Conservation (phyloP, 176 grass and related monocot species). For the Poa annua region DNA sequence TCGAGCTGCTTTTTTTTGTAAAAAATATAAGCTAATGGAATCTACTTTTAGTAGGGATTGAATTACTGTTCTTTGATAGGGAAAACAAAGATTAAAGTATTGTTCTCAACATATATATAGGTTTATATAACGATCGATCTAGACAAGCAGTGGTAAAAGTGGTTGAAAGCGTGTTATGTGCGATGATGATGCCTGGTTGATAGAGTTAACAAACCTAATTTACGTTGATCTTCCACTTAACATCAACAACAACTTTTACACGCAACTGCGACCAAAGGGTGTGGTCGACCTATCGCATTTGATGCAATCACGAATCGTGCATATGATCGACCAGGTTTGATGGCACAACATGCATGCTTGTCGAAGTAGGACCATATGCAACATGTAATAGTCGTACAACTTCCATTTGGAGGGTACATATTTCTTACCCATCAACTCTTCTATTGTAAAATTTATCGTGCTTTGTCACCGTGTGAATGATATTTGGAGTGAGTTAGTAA, state of each 20-base stretch:
- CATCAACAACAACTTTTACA: not conserved
- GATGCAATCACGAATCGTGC: too few relatives aligned
- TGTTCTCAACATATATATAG: not conserved
- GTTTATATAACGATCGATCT: not conserved
- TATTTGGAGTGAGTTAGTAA: too few relatives aligned
- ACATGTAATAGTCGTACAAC: too few relatives aligned
- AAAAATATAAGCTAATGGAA: not conserved
- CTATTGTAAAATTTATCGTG: too few relatives aligned
- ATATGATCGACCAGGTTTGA: too few relatives aligned
- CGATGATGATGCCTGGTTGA: conserved; percentile 8
- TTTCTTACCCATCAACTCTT: too few relatives aligned
- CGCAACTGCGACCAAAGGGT: too few relatives aligned
- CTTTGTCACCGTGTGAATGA: too few relatives aligned
- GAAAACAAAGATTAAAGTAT: not conserved
- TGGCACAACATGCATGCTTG: too few relatives aligned
- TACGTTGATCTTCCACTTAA: conserved; percentile 23
- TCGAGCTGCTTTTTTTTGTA: not conserved
- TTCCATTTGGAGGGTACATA: too few relatives aligned
- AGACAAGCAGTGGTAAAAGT: conserved; percentile 3
- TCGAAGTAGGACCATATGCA: too few relatives aligned
- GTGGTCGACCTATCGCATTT: too few relatives aligned
- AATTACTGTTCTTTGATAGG: not conserved
- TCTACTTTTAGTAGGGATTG: not conserved
- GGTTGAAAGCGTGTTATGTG: not conserved
- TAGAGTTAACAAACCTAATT: conserved; percentile 33